phyloP scores from a whole-genome alignment of 305 asterid species.

The Plantago rigida region DNA sequence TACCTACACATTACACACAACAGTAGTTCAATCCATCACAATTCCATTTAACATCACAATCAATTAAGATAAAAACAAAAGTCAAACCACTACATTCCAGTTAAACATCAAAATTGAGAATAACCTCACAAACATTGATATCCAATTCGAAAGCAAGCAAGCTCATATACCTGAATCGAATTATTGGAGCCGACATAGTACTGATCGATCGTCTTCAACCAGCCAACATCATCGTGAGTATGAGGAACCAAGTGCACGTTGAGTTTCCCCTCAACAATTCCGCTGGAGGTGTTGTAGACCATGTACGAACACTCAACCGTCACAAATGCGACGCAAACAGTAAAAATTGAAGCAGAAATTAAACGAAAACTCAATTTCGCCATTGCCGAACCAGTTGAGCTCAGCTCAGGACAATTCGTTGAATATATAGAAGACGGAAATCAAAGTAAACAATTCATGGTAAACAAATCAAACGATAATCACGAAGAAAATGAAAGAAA shows the following conservation, averaged over 20 bases:
- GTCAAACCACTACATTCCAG: constrained; percentile 1
- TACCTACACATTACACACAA: constrained; percentile 37
- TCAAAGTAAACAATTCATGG: not conserved
- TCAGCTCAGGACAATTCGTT: not conserved
- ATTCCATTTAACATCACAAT: no score
- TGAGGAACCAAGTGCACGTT: constrained; percentile 97
- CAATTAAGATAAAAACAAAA: not conserved
- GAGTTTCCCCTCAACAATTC: constrained; percentile 54
- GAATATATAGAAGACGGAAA: not conserved
- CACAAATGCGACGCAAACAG: constrained; percentile 24
- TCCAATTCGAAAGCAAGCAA: not conserved
- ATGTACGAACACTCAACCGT: constrained; percentile 61
- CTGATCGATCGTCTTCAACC: constrained; percentile 95
- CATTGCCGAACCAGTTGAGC: constrained; percentile 24
- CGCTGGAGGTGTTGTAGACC: constrained; percentile 64
- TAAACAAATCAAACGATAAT: not conserved
- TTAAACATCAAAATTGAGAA: constrained; percentile 1
- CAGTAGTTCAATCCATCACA: constrained; percentile 12
- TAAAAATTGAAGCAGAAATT: constrained; percentile 31
- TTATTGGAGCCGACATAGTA: constrained; percentile 92
- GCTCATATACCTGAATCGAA: constrained; percentile 55
- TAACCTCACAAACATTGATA: not conserved
- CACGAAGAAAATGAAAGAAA: not conserved
- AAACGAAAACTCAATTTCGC: constrained; percentile 29
- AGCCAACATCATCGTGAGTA: constrained; percentile 91